phyloP scores from a whole-genome alignment of 129 eudicot species.

The Solidago caesia region DNA sequence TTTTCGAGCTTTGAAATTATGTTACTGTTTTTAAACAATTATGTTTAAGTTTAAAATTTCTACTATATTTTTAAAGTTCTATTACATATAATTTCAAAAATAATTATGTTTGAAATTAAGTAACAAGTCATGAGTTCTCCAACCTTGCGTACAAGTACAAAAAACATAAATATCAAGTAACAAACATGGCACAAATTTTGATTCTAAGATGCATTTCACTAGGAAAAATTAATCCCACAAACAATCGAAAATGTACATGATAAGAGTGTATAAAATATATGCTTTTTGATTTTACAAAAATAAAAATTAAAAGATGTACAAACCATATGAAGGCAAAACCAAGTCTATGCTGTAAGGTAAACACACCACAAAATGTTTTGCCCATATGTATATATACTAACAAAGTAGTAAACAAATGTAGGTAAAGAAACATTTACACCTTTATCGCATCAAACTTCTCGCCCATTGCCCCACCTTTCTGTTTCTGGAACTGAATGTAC shows the following conservation, averaged over 20 bases:
- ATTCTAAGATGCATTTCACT: too few relatives aligned
- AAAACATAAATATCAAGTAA: not conserved
- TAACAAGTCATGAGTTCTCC: too few relatives aligned
- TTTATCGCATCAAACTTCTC: slow-evolving; percentile 74
- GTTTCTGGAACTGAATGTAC: slow-evolving; percentile 92
- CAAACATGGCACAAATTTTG: not conserved
- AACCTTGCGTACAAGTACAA: not conserved
- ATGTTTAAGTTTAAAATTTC: too few relatives aligned
- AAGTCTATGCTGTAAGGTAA: slow-evolving; percentile 7
- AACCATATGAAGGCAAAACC: slow-evolving; percentile 19
- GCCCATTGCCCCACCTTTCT: slow-evolving; percentile 93
- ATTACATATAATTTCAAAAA: too few relatives aligned
- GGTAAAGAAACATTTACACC: slow-evolving; percentile 33
- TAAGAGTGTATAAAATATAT: not conserved
- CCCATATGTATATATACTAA: slow-evolving; percentile 25
- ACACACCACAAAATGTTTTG: slow-evolving; percentile 20
- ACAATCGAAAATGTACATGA: not conserved
- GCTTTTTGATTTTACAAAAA: not conserved
- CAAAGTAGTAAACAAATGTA: not conserved
- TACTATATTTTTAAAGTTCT: too few relatives aligned
- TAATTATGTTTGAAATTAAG: too few relatives aligned
- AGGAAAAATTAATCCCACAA: not conserved
- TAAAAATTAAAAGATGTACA: slow-evolving; percentile 14
- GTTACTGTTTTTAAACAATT: too few relatives aligned
- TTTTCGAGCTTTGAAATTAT: too few relatives aligned